Conservation (phyloP, 2,329 filamentous ascomycete species). For the Pyrenophora seminiperda region DNA sequence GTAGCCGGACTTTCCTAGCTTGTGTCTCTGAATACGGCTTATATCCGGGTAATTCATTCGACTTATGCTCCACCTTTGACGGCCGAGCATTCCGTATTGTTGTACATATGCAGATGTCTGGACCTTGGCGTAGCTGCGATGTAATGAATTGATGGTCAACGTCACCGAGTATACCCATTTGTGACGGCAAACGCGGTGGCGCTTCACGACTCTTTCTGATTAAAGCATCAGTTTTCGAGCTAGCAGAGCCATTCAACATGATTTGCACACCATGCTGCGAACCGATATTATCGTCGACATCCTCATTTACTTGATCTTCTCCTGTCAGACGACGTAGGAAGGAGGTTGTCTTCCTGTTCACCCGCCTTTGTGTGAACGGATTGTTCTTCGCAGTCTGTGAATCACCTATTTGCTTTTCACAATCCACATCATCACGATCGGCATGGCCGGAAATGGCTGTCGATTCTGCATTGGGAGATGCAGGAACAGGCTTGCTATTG, state of each 20-base stretch:
- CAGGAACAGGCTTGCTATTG: conserved; percentile 51
- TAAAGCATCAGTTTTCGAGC: neutral
- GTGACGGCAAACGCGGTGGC: neutral
- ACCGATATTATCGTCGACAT: neutral
- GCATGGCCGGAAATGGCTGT: conserved; percentile 49
- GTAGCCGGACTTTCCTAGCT: neutral
- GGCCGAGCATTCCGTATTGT: neutral
- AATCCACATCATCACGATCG: conserved; percentile 35
- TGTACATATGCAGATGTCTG: neutral
- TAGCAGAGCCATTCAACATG: neutral
- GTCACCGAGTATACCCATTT: too few relatives aligned
- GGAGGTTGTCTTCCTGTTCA: conserved; percentile 18
- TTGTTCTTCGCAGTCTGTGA: conserved; percentile 34
- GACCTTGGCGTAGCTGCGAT: neutral
- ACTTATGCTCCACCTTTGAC: neutral
- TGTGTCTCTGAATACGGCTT: neutral
- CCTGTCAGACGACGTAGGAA: conserved; percentile 38
- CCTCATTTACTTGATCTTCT: conserved; percentile 10
- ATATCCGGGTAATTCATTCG: neutral
- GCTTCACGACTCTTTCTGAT: neutral
- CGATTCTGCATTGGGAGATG: conserved; percentile 48
- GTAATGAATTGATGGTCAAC: neutral
- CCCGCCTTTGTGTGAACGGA: conserved; percentile 31
- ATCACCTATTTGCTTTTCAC: conserved; percentile 33
- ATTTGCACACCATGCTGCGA: neutral